A percentile compares a stretch with the other conserved stretches of the same genome.
phyloP scores from a whole-genome alignment of 768 basidiomycete genomes.

The Multifurca ochricompacta region DNA sequence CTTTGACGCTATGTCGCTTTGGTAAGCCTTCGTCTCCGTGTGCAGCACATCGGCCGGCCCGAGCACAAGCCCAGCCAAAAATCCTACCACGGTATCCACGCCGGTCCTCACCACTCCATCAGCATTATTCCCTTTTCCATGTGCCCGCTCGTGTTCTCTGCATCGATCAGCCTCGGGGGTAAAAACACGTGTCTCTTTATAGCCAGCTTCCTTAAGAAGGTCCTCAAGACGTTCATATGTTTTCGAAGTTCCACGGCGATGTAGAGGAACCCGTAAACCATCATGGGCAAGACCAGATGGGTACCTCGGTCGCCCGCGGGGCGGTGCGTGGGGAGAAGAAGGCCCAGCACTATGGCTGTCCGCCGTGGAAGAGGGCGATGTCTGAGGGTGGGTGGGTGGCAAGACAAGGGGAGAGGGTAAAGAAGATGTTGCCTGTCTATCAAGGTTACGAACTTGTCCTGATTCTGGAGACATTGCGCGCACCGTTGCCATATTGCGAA shows the following conservation, averaged over 20 bases:
- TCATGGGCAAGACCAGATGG: slow-evolving; percentile 42
- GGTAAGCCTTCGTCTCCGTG: slow-evolving; percentile 22
- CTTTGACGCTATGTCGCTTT: slow-evolving; percentile 16
- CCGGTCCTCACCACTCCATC: slow-evolving; percentile 36
- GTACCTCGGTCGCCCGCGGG: slow-evolving; percentile 35
- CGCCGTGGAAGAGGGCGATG: slow-evolving; percentile 11
- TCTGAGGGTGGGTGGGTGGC: slow-evolving; percentile 16
- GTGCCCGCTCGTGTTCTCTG: slow-evolving; percentile 24
- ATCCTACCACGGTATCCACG: slow-evolving; percentile 52
- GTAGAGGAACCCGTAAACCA: slow-evolving; percentile 53
- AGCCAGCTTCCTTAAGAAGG: slow-evolving; percentile 78
- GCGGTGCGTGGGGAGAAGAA: slow-evolving; percentile 10
- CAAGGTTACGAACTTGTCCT: not conserved
- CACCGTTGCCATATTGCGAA: slow-evolving; percentile 1
- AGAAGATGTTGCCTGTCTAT: not conserved
- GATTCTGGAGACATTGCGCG: not conserved
- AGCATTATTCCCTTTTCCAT: not conserved
- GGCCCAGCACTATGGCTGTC: not conserved
- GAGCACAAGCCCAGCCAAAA: slow-evolving; percentile 55
- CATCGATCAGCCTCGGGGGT: slow-evolving; percentile 70
- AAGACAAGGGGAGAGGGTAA: slow-evolving; percentile 7
- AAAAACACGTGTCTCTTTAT: slow-evolving; percentile 86
- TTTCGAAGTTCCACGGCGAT: slow-evolving; percentile 69
- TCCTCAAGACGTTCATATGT: slow-evolving; percentile 83
- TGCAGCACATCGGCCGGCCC: slow-evolving; percentile 22